Evolutionary conservation across 148 eudicot genomes (phyloP).

Genomic region (Drosera capensis): DNA sequence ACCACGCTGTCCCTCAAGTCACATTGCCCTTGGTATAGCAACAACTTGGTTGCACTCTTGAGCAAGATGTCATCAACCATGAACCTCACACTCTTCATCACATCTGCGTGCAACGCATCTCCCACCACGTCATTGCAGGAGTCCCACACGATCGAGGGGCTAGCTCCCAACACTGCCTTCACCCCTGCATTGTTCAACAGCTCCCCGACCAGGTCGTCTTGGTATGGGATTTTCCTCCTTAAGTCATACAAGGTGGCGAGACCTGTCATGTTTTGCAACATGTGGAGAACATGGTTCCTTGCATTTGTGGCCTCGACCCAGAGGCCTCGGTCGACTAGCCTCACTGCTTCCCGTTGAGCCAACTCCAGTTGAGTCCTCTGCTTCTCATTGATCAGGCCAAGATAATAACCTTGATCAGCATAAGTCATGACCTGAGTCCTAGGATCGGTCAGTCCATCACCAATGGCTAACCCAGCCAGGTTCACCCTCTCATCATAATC

Average conservation of each 20-base stretch:
- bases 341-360: constrained; percentile 27
- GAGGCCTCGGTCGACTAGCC: constrained; percentile 9
- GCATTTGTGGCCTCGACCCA: constrained; percentile 59
- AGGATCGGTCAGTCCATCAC: constrained; percentile 83
- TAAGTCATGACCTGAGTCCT: constrained; percentile 49
- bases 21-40: constrained; percentile 60
- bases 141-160: constrained; percentile 24
- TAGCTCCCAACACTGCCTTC: constrained; percentile 40
- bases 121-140: constrained; percentile 43
- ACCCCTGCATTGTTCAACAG: constrained; percentile 27
- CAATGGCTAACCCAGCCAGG: constrained; percentile 65
- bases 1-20: constrained; percentile 78
- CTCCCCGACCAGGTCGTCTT: constrained; percentile 20
- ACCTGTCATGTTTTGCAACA: constrained; percentile 55
- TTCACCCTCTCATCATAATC: constrained; percentile 24
- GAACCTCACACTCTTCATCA: constrained; percentile 77
- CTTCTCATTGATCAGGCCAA: constrained; percentile 48
- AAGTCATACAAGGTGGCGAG: constrained; percentile 66
- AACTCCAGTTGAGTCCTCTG: constrained; percentile 36
- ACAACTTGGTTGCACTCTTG: constrained; percentile 37
- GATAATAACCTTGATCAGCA: constrained; percentile 41
- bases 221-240: constrained; percentile 40
- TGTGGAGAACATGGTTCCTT: constrained; percentile 18
- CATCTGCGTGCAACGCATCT: constrained; percentile 30
- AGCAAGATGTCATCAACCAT: constrained; percentile 69